phyloP scores from a whole-genome alignment of 768 basidiomycete genomes.

The Podaxis sp. region DNA sequence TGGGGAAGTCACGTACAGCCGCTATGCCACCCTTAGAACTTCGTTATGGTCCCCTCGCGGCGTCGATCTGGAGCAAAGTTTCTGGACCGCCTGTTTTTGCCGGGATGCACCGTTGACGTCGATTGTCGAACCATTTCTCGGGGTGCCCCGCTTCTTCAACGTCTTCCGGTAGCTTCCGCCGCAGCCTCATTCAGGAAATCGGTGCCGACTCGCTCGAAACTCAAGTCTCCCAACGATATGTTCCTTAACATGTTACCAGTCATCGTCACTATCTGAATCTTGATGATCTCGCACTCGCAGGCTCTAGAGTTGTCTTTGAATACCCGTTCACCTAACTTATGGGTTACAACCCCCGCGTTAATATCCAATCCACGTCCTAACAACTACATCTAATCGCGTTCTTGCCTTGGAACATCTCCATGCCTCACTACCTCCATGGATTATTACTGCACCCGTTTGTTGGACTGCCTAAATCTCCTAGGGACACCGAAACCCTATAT shows the following conservation, averaged over 20 bases:
- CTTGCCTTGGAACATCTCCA: not conserved
- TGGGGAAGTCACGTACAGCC: conserved; percentile 20
- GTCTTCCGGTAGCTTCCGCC: not conserved
- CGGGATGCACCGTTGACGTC: conserved; percentile 63
- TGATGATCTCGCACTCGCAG: not conserved
- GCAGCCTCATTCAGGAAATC: not conserved
- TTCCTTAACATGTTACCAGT: not conserved
- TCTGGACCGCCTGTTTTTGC: conserved; percentile 58
- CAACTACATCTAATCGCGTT: not conserved
- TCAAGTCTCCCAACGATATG: not conserved
- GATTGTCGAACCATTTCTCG: conserved; percentile 16
- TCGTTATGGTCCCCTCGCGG: conserved; percentile 64
- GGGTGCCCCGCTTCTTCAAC: not conserved
- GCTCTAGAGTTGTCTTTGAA: not conserved
- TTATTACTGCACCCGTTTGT: too few relatives aligned
- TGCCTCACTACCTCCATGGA: too few relatives aligned
- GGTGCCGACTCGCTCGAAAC: not conserved
- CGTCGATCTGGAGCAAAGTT: conserved; percentile 72
- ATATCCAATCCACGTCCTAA: not conserved
- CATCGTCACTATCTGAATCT: not conserved
- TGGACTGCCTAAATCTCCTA: too few relatives aligned
- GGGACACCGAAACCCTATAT: too few relatives aligned
- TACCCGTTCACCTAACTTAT: not conserved
- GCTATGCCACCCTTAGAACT: conserved; percentile 34
- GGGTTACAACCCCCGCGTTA: not conserved